A percentile compares a stretch with the other conserved stretches of the same genome.
These are phyloP conservation scores for Golubevia pallescens DNA, from an alignment of 1,284 basidiomycete species.

Conservation along the genomic window DNA sequence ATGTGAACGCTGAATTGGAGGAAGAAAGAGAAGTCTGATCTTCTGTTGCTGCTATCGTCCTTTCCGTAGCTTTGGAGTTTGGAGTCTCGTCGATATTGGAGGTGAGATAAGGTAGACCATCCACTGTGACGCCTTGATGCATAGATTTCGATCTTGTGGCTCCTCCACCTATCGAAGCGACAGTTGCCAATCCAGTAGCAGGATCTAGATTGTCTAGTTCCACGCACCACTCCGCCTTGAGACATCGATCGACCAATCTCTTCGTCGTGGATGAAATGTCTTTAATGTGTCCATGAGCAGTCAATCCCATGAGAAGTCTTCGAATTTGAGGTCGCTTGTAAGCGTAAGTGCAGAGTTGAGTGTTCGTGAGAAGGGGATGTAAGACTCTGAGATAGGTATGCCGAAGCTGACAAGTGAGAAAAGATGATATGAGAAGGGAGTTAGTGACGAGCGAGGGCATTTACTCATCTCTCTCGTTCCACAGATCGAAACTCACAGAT, in stretches of 20 bases:
- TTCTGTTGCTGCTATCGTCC: background rate
- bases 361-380: slow-evolving; percentile 91
- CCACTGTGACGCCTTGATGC: slow-evolving; percentile 19
- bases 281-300: slow-evolving; percentile 76
- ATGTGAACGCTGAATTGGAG: background rate
- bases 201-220: slow-evolving; percentile 12
- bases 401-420: no score
- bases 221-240: slow-evolving; percentile 83
- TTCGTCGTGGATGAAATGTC: no score
- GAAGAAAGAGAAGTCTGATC: background rate
- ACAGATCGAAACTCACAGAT: slow-evolving; percentile 73
- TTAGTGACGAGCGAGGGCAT: no score
- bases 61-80: background rate
- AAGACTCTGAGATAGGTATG: slow-evolving; percentile 97
- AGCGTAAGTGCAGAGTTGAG: slow-evolving; percentile 79
- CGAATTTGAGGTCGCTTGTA: slow-evolving; percentile 93
- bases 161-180: slow-evolving; percentile 35
- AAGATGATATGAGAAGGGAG: no score
- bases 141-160: slow-evolving; percentile 23
- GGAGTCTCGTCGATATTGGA: slow-evolving; percentile 16
- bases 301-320: slow-evolving; percentile 78
- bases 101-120: slow-evolving; percentile 28
- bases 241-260: slow-evolving; percentile 88
- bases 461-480: no score
- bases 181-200: slow-evolving; percentile 9